Evolutionary conservation across 768 basidiomycete genomes (phyloP).

Genomic region (Mycena maculata): DNA sequence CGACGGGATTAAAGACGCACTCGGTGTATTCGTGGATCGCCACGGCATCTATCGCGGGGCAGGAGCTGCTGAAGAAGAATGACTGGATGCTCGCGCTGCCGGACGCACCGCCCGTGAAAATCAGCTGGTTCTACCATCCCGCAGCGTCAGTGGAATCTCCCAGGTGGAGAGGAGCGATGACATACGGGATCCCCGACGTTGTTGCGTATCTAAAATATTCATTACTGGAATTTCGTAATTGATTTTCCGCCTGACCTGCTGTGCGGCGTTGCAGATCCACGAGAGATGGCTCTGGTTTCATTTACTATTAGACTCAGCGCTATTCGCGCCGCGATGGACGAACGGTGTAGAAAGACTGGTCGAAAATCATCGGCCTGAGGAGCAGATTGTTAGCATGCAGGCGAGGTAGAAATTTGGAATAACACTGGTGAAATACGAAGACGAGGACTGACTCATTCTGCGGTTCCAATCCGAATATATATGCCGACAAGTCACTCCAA

Average conservation of each 20-base stretch:
- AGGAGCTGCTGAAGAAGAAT: conserved; percentile 37
- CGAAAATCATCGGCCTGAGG: conserved; percentile 45
- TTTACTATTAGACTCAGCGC: too few species aligned
- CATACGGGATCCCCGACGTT: conserved; percentile 36
- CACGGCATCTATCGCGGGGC: conserved; percentile 46
- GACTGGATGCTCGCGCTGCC: conserved; percentile 39
- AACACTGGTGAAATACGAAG: neutral
- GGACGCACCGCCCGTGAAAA: conserved; percentile 44
- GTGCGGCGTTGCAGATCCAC: conserved; percentile 39
- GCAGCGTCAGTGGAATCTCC: neutral
- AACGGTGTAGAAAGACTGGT: conserved; percentile 38
- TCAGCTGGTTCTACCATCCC: conserved; percentile 41
- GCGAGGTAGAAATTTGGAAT: neutral
- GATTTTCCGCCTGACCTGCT: conserved; percentile 27
- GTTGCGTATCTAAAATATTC: conserved; percentile 36
- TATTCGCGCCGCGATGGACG: neutral
- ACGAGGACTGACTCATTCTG: conserved; percentile 45
- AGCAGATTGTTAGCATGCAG: too few species aligned
- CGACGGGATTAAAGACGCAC: too few species aligned
- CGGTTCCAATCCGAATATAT: conserved; percentile 54
- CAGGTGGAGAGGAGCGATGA: neutral
- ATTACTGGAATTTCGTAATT: too few species aligned
- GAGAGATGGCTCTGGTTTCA: conserved; percentile 29
- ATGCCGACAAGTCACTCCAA: conserved; percentile 50
- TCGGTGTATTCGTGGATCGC: conserved; percentile 53